Evolutionary conservation across 2,329 filamentous ascomycete species (phyloP).

Genomic region (Calonectria montana): DNA sequence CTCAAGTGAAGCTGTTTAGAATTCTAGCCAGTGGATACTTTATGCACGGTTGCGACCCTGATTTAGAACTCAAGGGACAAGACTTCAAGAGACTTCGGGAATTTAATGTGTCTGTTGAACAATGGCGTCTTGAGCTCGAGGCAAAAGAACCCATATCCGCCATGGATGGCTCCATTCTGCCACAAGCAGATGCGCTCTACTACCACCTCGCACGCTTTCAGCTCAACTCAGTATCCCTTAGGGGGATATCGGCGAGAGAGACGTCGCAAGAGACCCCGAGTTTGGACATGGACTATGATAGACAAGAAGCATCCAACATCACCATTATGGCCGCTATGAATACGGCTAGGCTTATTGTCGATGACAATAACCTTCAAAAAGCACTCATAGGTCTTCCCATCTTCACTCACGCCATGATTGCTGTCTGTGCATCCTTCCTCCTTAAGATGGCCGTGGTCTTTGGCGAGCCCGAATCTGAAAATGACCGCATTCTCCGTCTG

Average conservation of each 20-base stretch:
- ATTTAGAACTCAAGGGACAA: not conserved
- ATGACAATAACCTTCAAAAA: not conserved
- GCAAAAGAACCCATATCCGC: not conserved
- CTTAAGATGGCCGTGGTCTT: not conserved
- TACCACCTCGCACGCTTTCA: not conserved
- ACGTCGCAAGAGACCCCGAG: not conserved
- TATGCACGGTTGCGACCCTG: not conserved
- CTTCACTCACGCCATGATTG: not conserved
- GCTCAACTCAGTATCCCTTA: not conserved
- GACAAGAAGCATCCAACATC: not conserved
- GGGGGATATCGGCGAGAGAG: not conserved
- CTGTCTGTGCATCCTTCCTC: not conserved
- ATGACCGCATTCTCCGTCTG: not conserved
- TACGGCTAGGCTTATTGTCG: not conserved
- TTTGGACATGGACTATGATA: not conserved
- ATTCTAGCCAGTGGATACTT: not conserved
- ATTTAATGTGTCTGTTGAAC: not conserved
- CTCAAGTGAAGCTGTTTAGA: not conserved
- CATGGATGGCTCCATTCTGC: not conserved
- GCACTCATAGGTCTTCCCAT: not conserved
- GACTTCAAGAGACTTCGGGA: not conserved
- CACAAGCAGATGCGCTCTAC: not conserved
- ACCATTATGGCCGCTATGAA: not conserved
- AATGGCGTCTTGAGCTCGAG: not conserved
- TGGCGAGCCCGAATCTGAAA: not conserved